Conservation (phyloP, 257 asterid species). For the Ophiorrhiza pumila region DNA sequence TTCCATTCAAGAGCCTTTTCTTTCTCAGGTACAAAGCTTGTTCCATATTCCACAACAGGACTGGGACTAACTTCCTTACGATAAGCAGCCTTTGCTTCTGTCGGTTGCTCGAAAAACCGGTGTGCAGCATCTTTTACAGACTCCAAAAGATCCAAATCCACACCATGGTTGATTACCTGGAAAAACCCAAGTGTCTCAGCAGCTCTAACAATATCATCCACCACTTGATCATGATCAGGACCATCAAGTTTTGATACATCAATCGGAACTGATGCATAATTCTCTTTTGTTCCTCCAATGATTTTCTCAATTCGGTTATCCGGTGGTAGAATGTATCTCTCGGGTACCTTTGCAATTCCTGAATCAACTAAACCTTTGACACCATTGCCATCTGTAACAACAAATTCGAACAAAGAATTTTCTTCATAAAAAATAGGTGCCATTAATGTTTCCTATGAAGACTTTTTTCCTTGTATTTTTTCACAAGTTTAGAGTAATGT, state of each 20-base stretch:
- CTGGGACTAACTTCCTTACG: conserved; percentile 28
- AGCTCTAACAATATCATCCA: neutral
- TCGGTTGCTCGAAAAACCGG: conserved; percentile 22
- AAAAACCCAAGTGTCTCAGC: conserved; percentile 1
- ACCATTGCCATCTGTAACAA: neutral
- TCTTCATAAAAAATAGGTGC: neutral
- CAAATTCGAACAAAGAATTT: neutral
- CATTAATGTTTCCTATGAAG: neutral
- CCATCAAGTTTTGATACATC: conserved; percentile 11
- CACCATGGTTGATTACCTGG: conserved; percentile 23
- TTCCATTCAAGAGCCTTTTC: conserved; percentile 39
- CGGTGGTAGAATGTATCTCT: neutral
- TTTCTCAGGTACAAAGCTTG: conserved; percentile 32
- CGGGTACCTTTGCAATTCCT: conserved; percentile 12
- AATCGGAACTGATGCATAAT: neutral
- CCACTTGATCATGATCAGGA: neutral
- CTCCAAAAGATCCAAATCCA: conserved; percentile 19
- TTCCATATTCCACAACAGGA: conserved; percentile 29
- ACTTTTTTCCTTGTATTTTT: too few species aligned
- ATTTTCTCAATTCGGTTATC: neutral
- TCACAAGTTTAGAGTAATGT: too few species aligned
- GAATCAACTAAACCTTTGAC: conserved; percentile 4
- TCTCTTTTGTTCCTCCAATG: neutral
- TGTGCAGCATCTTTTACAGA: conserved; percentile 23
- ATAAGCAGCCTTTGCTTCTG: conserved; percentile 26